These are phyloP conservation scores for Paraphaeosphaeria sporulosa DNA, from an alignment of 2,329 filamentous ascomycete species.

Conservation along the genomic window DNA sequence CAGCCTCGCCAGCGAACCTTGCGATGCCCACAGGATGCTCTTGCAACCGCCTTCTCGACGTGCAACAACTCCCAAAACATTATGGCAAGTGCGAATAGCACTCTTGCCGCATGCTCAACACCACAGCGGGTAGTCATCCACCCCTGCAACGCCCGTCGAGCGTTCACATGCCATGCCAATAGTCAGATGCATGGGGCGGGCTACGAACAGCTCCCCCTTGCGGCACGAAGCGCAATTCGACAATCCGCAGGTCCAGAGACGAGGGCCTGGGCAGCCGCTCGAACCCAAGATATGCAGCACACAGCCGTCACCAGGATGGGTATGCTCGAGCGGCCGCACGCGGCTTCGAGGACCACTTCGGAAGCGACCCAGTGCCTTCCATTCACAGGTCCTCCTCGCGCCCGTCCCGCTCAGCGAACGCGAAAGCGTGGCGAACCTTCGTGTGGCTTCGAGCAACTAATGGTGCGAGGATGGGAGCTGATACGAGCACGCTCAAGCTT, in stretches of 20 bases:
- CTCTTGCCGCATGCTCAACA: neutral
- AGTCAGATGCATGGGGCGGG: neutral
- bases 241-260: neutral
- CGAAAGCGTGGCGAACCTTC: neutral
- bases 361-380: too few relatives aligned
- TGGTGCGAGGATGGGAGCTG: neutral
- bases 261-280: neutral
- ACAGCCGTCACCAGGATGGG: neutral
- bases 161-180: neutral
- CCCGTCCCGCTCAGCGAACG: neutral
- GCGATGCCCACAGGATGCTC: neutral
- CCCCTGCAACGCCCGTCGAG: neutral
- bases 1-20: neutral
- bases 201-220: neutral
- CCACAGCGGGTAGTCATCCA: neutral
- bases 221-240: neutral
- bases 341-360: too few relatives aligned
- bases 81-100: neutral
- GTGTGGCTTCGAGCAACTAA: neutral
- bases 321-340: neutral
- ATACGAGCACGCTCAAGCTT: neutral
- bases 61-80: neutral
- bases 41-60: neutral
- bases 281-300: too few relatives aligned
- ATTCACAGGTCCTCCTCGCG: neutral